These are phyloP conservation scores for Mycena belliarum DNA, from an alignment of 768 basidiomycete species.

Conservation along the genomic window DNA sequence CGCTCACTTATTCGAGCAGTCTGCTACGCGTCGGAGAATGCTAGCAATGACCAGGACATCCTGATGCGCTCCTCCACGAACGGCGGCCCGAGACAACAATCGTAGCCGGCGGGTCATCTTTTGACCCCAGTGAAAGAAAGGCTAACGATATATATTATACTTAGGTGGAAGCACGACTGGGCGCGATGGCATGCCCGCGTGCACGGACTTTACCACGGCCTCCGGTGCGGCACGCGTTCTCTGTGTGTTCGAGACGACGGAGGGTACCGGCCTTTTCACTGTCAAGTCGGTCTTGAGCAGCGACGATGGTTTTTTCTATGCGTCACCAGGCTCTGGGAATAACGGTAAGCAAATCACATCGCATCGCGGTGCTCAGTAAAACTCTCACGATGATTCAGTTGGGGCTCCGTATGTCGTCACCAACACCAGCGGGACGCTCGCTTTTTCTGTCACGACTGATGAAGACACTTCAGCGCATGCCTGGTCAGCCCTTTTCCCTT, in stretches of 20 bases:
- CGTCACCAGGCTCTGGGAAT: too few species aligned
- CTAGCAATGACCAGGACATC: slow-evolving; percentile 24
- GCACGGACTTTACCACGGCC: slow-evolving; percentile 11
- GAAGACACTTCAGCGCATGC: slow-evolving; percentile 20
- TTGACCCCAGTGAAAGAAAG: neutral
- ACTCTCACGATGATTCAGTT: slow-evolving; percentile 4
- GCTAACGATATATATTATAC: neutral
- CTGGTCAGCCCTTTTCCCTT: neutral
- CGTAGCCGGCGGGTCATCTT: slow-evolving; percentile 16
- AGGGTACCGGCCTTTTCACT: slow-evolving; percentile 20
- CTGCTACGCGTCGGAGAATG: slow-evolving; percentile 26
- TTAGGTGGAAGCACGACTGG: slow-evolving; percentile 23
- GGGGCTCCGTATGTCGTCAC: slow-evolving; percentile 22
- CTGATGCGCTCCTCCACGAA: slow-evolving; percentile 25
- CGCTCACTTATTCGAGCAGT: slow-evolving; percentile 1
- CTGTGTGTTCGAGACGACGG: slow-evolving; percentile 28
- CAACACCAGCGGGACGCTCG: slow-evolving; percentile 19
- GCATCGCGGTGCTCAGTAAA: neutral
- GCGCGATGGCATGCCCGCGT: slow-evolving; percentile 27
- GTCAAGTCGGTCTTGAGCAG: slow-evolving; percentile 25
- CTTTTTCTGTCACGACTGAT: slow-evolving; percentile 25
- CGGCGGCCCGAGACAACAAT: slow-evolving; percentile 16
- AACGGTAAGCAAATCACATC: slow-evolving; percentile 14
- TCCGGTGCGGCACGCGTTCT: slow-evolving; percentile 12
- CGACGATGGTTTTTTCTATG: slow-evolving; percentile 21